A percentile compares a stretch with the other conserved stretches of the same genome.
Conservation (phyloP, 2,329 filamentous ascomycete species). For the Biscogniauxia sp. region DNA sequence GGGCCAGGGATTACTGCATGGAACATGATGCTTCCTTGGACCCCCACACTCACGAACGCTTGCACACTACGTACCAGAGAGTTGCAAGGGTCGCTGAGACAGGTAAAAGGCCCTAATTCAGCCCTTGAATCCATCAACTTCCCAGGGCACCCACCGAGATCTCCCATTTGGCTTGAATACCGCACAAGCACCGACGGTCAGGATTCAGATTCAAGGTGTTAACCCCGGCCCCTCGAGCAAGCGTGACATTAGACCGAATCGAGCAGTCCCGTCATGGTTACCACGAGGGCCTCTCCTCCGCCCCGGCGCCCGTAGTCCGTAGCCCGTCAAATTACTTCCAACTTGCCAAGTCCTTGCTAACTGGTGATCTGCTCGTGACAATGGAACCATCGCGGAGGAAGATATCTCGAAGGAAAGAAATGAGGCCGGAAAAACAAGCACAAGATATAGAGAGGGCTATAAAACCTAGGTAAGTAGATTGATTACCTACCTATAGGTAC, state of each 20-base stretch:
- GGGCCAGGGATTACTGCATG: constrained; percentile 1
- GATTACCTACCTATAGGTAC: not conserved
- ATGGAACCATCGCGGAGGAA: not conserved
- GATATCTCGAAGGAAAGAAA: not conserved
- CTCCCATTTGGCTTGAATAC: not conserved
- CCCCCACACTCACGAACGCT: constrained; percentile 4
- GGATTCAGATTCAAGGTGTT: not conserved
- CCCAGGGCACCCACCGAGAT: not conserved
- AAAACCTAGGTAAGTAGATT: too few relatives aligned
- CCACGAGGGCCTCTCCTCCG: not conserved
- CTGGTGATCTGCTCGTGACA: not conserved
- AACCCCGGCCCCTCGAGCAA: not conserved
- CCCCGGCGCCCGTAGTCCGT: not conserved
- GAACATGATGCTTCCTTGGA: constrained; percentile 1
- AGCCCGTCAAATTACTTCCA: too few relatives aligned
- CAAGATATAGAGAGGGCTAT: not conserved
- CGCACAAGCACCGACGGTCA: not conserved
- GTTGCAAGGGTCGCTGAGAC: not conserved
- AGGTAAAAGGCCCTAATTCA: constrained; percentile 1
- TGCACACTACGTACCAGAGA: not conserved
- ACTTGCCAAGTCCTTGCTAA: not conserved
- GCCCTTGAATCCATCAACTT: not conserved
- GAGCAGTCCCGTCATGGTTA: not conserved
- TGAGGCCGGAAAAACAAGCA: not conserved
- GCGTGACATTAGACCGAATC: not conserved